A percentile compares a stretch with the other conserved stretches of the same genome.
These are phyloP conservation scores for Senecio squalidus DNA, from an alignment of 140 eudicot species.

Conservation along the genomic window DNA sequence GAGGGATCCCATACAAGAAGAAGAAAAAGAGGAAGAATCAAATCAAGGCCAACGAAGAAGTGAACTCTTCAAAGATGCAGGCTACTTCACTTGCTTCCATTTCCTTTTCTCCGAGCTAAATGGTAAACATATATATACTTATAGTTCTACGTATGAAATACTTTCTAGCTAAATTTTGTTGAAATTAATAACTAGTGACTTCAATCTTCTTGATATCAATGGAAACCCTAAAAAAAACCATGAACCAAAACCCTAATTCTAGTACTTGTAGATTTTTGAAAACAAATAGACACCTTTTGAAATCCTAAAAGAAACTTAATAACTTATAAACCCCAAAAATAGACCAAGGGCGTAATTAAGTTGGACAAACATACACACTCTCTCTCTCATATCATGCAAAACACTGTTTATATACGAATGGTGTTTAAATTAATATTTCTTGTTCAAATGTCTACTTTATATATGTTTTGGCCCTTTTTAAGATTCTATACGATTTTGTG, in stretches of 20 bases:
- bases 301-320: neutral
- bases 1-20: slow-evolving; percentile 81
- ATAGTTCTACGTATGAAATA: slow-evolving; percentile 1
- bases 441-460: slow-evolving; percentile 35
- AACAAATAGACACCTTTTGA: slow-evolving; percentile 9
- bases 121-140: slow-evolving; percentile 38
- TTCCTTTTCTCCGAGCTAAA: slow-evolving; percentile 7
- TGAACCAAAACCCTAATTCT: slow-evolving; percentile 33
- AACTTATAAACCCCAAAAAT: neutral
- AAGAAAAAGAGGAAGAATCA: slow-evolving; percentile 71
- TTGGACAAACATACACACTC: slow-evolving; percentile 3
- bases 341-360: slow-evolving; percentile 20
- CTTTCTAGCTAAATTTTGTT: neutral
- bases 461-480: slow-evolving; percentile 43
- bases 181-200: neutral
- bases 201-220: neutral
- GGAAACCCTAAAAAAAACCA: slow-evolving; percentile 33
- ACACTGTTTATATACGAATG: slow-evolving; percentile 44
- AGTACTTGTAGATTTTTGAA: neutral
- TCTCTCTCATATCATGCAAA: slow-evolving; percentile 59
- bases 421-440: slow-evolving; percentile 30
- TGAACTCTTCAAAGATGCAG: slow-evolving; percentile 34
- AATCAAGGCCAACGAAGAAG: slow-evolving; percentile 30
- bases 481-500: slow-evolving; percentile 63
- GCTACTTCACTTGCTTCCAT: slow-evolving; percentile 29